Base-by-base conservation (phyloP, 768 basidiomycete genomes). In the Mycena epipterygia region DNA sequence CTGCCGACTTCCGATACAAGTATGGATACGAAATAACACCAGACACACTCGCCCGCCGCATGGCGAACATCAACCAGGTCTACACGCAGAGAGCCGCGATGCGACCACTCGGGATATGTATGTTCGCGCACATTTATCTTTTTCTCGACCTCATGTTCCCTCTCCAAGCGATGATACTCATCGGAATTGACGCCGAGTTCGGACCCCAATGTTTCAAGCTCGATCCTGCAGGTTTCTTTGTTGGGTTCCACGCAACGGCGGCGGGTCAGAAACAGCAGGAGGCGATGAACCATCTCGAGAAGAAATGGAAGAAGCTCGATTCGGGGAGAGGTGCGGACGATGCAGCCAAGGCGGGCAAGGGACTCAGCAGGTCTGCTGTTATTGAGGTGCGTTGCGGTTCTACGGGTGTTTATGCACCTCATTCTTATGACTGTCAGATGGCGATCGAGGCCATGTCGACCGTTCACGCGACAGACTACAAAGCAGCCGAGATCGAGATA, bases 141-240 rank as follows among this genome's bases (percentile, higher is more conserved):
- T 13, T 39, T 30, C 46, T 71, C 23, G 58, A 64, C 5, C 62
- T 73, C 51, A 61, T 42, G n/a, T n/a, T n/a, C 29, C 33, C 44
- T 52, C 37, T 14, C 67, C 8, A 70, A 99, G 97, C 96, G 5
- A 98, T 97, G 96, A 93, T 98, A 71, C 82, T 99, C 76, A 96
- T 99, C 77, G 98, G 98, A 4, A 87, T 92, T 68, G 98, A 99
- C 81, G 87, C 92, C 12, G 95, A 97, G 79, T 87, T 88, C 61
- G 97, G 97, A 6, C 97, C 98, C n/a, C 97, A 98, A 79, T 89
- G 93, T 76, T 99, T 98, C 88, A 98, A 98, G 83, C 91, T 99
- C 60, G 98, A 99, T 79, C 98, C 98, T 14, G 98, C 98, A 3
- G 98, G 98, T 6, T 99, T 98, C 83, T 99, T 97, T 79, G 95